phyloP scores from a whole-genome alignment of 2,329 filamentous ascomycete genomes.

The Orbilia brochopaga region DNA sequence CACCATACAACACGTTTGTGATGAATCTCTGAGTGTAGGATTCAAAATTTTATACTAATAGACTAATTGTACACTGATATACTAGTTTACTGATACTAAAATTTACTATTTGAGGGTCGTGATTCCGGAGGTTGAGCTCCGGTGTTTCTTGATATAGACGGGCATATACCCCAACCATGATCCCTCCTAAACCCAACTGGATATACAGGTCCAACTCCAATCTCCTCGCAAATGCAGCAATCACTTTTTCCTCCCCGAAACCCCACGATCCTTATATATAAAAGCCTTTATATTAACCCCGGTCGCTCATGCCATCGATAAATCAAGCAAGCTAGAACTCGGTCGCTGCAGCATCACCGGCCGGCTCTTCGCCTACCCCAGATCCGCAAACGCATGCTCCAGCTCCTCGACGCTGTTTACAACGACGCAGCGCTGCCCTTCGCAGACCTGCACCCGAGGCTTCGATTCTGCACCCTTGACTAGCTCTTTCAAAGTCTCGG shows the following conservation, averaged over 20 bases:
- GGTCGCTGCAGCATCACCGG: neutral
- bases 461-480: constrained; percentile 57
- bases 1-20: too few relatives aligned
- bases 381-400: constrained; percentile 52
- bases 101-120: too few relatives aligned
- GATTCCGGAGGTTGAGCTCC: neutral
- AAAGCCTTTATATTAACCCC: constrained; percentile 14
- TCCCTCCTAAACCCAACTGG: constrained; percentile 15
- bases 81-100: too few relatives aligned
- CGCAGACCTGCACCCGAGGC: constrained; percentile 61
- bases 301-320: neutral
- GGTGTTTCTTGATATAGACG: neutral
- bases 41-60: too few relatives aligned
- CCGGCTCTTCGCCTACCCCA: constrained; percentile 46
- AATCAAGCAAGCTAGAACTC: neutral
- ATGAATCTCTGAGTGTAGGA: too few relatives aligned
- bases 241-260: constrained; percentile 11
- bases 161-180: constrained; percentile 19
- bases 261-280: neutral
- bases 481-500: constrained; percentile 60
- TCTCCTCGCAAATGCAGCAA: constrained; percentile 47
- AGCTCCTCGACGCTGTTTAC: constrained; percentile 56
- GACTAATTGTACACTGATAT: too few relatives aligned
- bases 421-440: constrained; percentile 61
- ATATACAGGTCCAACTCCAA: constrained; percentile 45